Conservation (phyloP, 352 stramenopile genomes). For the Globisporangium cystogenes region DNA sequence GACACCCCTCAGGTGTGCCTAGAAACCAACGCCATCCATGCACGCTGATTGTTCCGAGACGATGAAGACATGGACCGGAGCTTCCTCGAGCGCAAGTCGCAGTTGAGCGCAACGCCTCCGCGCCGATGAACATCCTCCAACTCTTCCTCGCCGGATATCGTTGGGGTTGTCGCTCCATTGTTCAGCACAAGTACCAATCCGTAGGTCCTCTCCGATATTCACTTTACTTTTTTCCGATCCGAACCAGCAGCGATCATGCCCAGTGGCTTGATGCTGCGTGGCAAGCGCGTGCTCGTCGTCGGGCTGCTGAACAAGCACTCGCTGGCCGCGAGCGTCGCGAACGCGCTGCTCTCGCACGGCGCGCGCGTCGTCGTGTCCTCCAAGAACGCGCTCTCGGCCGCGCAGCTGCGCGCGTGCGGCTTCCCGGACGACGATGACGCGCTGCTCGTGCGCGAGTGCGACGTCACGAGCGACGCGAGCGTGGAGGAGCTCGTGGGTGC, state of each 20-base stretch:
- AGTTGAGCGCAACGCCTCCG: too few relatives aligned
- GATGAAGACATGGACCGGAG: too few relatives aligned
- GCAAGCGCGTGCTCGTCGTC: slow-evolving; percentile 79
- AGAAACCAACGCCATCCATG: too few relatives aligned
- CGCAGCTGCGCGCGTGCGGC: slow-evolving; percentile 40
- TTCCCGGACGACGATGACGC: slow-evolving; percentile 22
- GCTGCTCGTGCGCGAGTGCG: slow-evolving; percentile 57
- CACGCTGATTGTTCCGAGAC: too few relatives aligned
- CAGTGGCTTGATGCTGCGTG: slow-evolving; percentile 25
- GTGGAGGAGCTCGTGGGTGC: slow-evolving; percentile 41
- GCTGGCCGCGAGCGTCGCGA: slow-evolving; percentile 67
- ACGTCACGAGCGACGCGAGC: slow-evolving; percentile 64
- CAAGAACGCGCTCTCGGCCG: slow-evolving; percentile 33
- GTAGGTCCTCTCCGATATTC: too few relatives aligned
- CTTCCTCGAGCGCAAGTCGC: too few relatives aligned
- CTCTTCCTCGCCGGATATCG: too few relatives aligned
- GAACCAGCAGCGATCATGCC: background rate
- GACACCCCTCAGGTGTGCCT: too few relatives aligned
- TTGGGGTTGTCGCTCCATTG: too few relatives aligned
- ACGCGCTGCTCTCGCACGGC: slow-evolving; percentile 55
- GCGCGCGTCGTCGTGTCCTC: slow-evolving; percentile 80
- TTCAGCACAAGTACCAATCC: background rate
- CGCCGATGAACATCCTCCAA: too few relatives aligned
- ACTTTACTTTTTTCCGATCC: too few relatives aligned
- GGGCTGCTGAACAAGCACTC: slow-evolving; percentile 90